Base-by-base conservation (phyloP, 208 protist genomes). In the Trypanosoma cruzi region DNA sequence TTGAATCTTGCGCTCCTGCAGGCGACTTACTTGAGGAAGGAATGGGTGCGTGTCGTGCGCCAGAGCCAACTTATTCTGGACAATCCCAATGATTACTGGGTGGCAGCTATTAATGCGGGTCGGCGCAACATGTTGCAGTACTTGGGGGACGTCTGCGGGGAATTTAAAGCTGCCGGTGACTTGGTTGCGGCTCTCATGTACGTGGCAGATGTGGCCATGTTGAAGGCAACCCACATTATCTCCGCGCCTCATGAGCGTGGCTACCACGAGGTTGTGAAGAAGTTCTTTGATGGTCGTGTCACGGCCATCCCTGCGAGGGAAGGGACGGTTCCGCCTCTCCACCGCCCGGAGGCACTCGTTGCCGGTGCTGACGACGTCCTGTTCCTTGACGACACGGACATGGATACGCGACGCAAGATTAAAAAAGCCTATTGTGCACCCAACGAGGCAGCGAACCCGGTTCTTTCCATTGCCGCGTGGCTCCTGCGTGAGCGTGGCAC, bases 311-410 rank as follows among this genome's bases (percentile, higher is more conserved):
- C 77, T 13, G 58, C 74, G 11, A 26, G 20, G 46, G 80, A 80
- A 54, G 81, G 66, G 0, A 44, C 60, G 16, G 79, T 98, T 56
- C 96, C 96, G 24, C 74, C 98, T 0, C 85, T 96, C 32, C 80
- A 97, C 72, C 94, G 97, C 26, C 81, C 83, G 7, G 85, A 84
- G 52, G 76, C 75, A 10, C 48, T 56, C 4, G 76, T 72, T 18
- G 67, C 89, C 29, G 95, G 94, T 67, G 81, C 86, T 14, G 99
- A 99, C 71, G 93, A 96, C 32, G 89, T 98, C 32, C 94, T 99
- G 28, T 99, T 98, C 77, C 93, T 99, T 68, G 98, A 99, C 70
- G 99, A 99, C 75, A 86, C 81, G 29, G 85, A 89, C 20, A 91
- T 93, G 72, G 97, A 98, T 42, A 84, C 99, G 11, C 83, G 91